A percentile compares a stretch with the other conserved stretches of the same genome.
Evolutionary conservation across 345 rosid species (phyloP).

Genomic region (Turritis glabra): DNA sequence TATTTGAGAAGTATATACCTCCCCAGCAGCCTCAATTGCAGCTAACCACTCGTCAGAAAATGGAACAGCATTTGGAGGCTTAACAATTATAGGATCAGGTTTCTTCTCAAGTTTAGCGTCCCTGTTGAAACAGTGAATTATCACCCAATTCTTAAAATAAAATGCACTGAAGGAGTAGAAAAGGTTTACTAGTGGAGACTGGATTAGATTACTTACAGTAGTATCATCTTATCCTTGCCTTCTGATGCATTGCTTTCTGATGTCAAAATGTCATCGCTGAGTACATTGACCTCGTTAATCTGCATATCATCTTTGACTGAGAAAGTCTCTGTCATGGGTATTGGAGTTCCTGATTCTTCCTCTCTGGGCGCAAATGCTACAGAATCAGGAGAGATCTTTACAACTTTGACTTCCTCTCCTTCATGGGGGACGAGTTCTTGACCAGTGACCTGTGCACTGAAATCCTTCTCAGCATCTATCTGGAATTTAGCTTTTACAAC

Average conservation of each 20-base stretch:
- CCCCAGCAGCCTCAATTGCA: slow-evolving; percentile 93
- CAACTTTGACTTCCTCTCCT: slow-evolving; percentile 30
- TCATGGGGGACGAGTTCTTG: slow-evolving; percentile 25
- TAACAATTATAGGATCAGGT: slow-evolving; percentile 46
- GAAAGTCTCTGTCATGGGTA: slow-evolving; percentile 25
- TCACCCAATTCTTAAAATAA: neutral
- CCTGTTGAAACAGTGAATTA: slow-evolving; percentile 40
- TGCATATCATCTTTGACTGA: slow-evolving; percentile 31
- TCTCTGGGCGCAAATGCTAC: slow-evolving; percentile 19
- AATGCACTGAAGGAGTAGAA: neutral
- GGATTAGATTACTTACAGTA: slow-evolving; percentile 45
- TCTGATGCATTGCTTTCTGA: slow-evolving; percentile 39
- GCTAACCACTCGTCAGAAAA: slow-evolving; percentile 97
- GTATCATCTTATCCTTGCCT: slow-evolving; percentile 35
- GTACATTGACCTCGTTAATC: slow-evolving; percentile 28
- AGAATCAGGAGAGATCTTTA: slow-evolving; percentile 22
- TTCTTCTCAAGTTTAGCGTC: slow-evolving; percentile 43
- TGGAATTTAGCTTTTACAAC: slow-evolving; percentile 29
- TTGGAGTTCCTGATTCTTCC: slow-evolving; percentile 29
- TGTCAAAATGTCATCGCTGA: slow-evolving; percentile 21
- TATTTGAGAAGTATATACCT: slow-evolving; percentile 49
- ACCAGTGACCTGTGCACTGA: slow-evolving; percentile 35
- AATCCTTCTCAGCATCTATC: slow-evolving; percentile 25
- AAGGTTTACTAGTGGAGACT: slow-evolving; percentile 17
- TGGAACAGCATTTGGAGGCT: slow-evolving; percentile 69